Evolutionary conservation across 1,284 basidiomycete species (phyloP).

Genomic region (Gomphus bonarii): DNA sequence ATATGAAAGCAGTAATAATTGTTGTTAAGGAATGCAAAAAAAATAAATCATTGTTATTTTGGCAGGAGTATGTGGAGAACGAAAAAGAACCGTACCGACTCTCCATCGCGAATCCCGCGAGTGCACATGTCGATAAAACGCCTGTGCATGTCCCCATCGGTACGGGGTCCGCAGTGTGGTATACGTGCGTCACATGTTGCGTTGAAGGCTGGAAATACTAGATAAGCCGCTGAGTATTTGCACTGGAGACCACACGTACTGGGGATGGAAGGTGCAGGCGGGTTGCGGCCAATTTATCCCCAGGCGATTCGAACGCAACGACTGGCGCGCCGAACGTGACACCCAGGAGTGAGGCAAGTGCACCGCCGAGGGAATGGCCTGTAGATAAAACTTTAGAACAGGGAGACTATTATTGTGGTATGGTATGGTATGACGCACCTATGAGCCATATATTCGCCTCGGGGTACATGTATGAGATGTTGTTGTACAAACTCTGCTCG

Average conservation of each 20-base stretch:
- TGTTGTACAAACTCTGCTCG: conserved; percentile 80
- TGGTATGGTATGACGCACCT: conserved; percentile 56
- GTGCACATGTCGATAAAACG: conserved; percentile 57
- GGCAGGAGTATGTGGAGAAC: too few species aligned
- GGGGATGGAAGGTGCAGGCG: conserved; percentile 84
- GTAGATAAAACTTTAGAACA: background rate
- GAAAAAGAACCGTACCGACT: conserved; percentile 34
- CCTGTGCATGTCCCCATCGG: conserved; percentile 80
- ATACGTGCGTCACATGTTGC: conserved; percentile 73
- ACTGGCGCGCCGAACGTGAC: conserved; percentile 88
- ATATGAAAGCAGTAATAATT: too few species aligned
- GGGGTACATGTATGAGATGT: conserved; percentile 90
- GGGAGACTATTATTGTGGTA: background rate
- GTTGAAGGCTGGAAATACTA: conserved; percentile 44
- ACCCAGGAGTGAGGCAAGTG: conserved; percentile 78
- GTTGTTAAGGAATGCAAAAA: background rate
- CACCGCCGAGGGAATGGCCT: conserved; percentile 52
- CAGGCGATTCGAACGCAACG: conserved; percentile 87
- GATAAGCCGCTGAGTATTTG: background rate
- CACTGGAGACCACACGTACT: conserved; percentile 24
- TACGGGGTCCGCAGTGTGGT: conserved; percentile 82
- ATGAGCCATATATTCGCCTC: conserved; percentile 87
- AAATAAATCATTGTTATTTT: too few species aligned
- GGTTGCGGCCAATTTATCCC: conserved; percentile 76
- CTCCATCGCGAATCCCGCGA: conserved; percentile 75